A percentile compares a stretch with the other conserved stretches of the same genome.
Conservation (phyloP, 257 asterid genomes). For the Solanum commersonii region DNA sequence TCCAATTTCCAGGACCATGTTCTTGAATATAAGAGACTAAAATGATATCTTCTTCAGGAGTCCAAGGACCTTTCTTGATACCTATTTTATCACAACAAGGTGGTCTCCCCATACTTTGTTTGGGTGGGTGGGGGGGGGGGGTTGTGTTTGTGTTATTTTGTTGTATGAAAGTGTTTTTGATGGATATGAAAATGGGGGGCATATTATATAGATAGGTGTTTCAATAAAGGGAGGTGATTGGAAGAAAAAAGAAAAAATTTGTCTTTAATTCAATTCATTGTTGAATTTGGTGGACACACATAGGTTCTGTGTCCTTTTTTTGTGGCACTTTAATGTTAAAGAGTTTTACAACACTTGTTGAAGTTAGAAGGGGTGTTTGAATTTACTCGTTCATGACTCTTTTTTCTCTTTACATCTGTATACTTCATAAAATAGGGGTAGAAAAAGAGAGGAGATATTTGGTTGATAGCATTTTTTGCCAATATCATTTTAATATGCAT, state of each 20-base stretch:
- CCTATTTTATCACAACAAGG: slow-evolving; percentile 87
- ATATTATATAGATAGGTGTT: background rate
- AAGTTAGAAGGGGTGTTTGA: background rate
- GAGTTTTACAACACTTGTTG: background rate
- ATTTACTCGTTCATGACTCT: background rate
- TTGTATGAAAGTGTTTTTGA: background rate
- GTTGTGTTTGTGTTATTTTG: background rate
- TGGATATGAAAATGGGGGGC: background rate
- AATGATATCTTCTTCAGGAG: slow-evolving; percentile 89
- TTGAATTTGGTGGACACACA: background rate
- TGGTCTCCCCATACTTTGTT: slow-evolving; percentile 57
- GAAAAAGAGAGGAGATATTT: background rate
- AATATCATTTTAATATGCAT: too few relatives aligned
- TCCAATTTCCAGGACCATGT: slow-evolving; percentile 95
- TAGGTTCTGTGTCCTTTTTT: background rate
- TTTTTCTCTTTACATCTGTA: background rate
- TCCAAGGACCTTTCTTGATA: slow-evolving; percentile 97
- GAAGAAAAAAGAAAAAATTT: background rate
- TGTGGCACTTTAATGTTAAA: background rate
- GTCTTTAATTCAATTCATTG: background rate
- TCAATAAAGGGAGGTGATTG: slow-evolving; percentile 5
- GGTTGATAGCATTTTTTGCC: background rate
- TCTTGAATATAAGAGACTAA: slow-evolving; percentile 85
- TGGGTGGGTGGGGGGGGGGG: background rate
- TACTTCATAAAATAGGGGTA: background rate